phyloP scores from a whole-genome alignment of 176 grass and related monocot genomes.

The Poa annua region DNA sequence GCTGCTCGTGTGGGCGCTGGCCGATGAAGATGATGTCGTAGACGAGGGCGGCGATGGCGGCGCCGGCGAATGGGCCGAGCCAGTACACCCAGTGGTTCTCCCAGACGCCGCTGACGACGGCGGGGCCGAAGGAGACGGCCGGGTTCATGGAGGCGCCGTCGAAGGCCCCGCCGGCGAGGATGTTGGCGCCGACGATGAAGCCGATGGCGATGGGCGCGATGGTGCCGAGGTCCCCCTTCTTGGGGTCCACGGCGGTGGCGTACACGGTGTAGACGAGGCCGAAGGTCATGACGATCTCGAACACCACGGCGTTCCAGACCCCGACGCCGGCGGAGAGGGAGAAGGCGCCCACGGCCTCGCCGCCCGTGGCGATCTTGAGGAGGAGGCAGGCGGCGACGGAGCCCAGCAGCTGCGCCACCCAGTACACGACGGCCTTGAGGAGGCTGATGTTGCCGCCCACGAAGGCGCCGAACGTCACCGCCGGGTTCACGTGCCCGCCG shows the following conservation, averaged over 20 bases:
- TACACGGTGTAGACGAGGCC: conserved; percentile 87
- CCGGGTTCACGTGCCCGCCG: conserved; percentile 87
- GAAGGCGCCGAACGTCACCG: conserved; percentile 82
- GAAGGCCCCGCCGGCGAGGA: conserved; percentile 76
- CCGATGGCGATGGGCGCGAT: conserved; percentile 79
- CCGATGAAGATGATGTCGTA: conserved; percentile 80
- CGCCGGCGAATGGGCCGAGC: conserved; percentile 68
- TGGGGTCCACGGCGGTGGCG: conserved; percentile 74
- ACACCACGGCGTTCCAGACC: conserved; percentile 64
- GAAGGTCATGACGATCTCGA: conserved; percentile 91
- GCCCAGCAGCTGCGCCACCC: conserved; percentile 80
- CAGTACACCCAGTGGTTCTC: conserved; percentile 82
- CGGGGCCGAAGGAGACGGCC: conserved; percentile 75
- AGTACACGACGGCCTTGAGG: conserved; percentile 64
- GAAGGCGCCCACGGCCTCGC: conserved; percentile 49
- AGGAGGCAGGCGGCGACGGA: conserved; percentile 79
- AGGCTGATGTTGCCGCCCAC: conserved; percentile 82
- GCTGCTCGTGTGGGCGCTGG: conserved; percentile 56
- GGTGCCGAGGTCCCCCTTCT: conserved; percentile 56
- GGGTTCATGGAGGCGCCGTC: conserved; percentile 90
- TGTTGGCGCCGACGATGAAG: conserved; percentile 81
- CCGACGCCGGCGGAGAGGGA: conserved; percentile 64
- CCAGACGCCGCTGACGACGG: conserved; percentile 73
- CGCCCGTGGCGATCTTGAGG: conserved; percentile 69
- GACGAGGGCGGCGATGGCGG: conserved; percentile 68